These are phyloP conservation scores for Cinnamomum micranthum DNA, from an alignment of 164 flowering plant species.

Conservation along the genomic window DNA sequence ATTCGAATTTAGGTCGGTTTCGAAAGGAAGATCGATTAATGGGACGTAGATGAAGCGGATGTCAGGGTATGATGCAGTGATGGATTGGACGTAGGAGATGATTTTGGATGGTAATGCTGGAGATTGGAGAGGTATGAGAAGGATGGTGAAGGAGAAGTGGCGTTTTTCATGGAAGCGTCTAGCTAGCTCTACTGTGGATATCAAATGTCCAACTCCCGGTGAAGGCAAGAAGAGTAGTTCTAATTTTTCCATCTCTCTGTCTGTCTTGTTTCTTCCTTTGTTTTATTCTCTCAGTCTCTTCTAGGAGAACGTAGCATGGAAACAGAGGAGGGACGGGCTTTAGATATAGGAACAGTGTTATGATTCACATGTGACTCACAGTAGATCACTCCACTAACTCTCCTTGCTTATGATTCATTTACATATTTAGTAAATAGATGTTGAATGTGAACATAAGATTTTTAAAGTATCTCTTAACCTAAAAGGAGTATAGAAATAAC, in stretches of 20 bases:
- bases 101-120: not conserved
- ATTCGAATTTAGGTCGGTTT: no score
- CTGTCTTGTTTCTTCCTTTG: not conserved
- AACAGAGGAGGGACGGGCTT: no score
- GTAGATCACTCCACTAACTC: no score
- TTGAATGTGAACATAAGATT: no score
- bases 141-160: conserved; percentile 10
- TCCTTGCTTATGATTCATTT: no score
- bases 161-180: not conserved
- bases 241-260: not conserved
- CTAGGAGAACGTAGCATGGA: no score
- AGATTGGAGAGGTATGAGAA: not conserved
- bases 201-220: conserved; percentile 6
- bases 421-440: no score
- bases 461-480: no score
- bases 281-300: not conserved
- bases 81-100: not conserved
- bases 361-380: no score
- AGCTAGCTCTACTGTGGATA: conserved; percentile 8
- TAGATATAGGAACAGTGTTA: no score
- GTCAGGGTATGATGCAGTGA: not conserved
- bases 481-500: no score
- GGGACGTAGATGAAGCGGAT: conserved; percentile 7
- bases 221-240: conserved; percentile 1
- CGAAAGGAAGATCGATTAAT: not conserved